These are phyloP conservation scores for Ophiobolus disseminans DNA, from an alignment of 2,329 filamentous ascomycete genomes.

Conservation along the genomic window DNA sequence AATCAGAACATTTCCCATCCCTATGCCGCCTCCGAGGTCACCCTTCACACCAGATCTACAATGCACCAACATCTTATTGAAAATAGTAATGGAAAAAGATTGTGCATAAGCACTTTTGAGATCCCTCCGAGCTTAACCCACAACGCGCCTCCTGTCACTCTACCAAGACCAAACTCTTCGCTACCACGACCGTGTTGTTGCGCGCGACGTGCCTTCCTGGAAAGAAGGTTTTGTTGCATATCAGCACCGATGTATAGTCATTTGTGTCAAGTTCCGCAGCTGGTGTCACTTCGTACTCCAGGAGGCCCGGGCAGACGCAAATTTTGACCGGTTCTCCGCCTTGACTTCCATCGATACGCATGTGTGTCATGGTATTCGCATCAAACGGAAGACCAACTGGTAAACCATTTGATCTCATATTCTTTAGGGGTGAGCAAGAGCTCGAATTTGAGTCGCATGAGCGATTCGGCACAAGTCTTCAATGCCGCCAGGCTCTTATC, in stretches of 20 bases:
- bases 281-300: not conserved
- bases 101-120: no score
- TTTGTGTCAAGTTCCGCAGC: not conserved
- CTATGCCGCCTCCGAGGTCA: no score
- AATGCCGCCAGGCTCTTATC: not conserved
- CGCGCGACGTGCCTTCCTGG: not conserved
- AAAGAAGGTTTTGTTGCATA: not conserved
- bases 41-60: no score
- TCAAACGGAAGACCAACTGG: not conserved
- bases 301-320: not conserved
- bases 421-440: not conserved
- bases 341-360: not conserved
- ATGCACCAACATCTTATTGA: no score
- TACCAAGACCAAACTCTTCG: not conserved
- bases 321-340: not conserved
- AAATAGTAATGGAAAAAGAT: no score
- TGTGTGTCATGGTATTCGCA: not conserved
- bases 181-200: not conserved
- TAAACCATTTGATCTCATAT: not conserved
- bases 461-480: not conserved
- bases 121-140: no score
- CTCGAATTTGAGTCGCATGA: not conserved
- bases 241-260: not conserved
- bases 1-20: no score
- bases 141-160: no score